Evolutionary conservation across 345 rosid species (phyloP).

Genomic region (rapeseed (Brassica napus)): DNA sequence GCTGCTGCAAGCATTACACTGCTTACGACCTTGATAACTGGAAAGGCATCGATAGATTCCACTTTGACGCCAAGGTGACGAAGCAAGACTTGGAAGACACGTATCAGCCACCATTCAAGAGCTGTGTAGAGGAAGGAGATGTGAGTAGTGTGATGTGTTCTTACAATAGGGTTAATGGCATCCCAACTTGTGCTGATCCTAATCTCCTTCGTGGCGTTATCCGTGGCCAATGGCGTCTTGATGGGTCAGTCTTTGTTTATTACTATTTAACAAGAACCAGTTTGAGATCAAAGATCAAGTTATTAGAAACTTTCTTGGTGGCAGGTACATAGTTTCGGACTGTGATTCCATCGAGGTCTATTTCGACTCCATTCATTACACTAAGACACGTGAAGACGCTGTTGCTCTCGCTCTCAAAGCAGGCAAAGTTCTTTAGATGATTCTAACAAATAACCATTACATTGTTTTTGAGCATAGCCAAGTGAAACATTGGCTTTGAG

Average conservation of each 20-base stretch:
- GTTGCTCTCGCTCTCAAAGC: constrained; percentile 58
- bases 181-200: constrained; percentile 59
- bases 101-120: constrained; percentile 50
- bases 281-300: constrained; percentile 8
- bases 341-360: constrained; percentile 68
- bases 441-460: neutral
- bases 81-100: constrained; percentile 57
- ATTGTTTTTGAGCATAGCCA: too few relatives aligned
- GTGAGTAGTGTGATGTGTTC: constrained; percentile 56
- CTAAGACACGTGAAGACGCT: constrained; percentile 56
- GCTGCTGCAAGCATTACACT: constrained; percentile 61
- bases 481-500: neutral
- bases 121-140: constrained; percentile 50
- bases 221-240: constrained; percentile 53
- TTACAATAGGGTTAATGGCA: constrained; percentile 55
- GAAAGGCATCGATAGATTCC: constrained; percentile 48
- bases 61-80: constrained; percentile 52
- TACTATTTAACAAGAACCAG: neutral
- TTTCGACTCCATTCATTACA: constrained; percentile 51
- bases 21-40: constrained; percentile 60
- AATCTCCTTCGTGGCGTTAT: constrained; percentile 43
- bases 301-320: constrained; percentile 4
- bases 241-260: constrained; percentile 43
- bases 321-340: constrained; percentile 61
- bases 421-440: constrained; percentile 30